Conservation (phyloP, 768 basidiomycete species). For the Amanita pallidorosea region DNA sequence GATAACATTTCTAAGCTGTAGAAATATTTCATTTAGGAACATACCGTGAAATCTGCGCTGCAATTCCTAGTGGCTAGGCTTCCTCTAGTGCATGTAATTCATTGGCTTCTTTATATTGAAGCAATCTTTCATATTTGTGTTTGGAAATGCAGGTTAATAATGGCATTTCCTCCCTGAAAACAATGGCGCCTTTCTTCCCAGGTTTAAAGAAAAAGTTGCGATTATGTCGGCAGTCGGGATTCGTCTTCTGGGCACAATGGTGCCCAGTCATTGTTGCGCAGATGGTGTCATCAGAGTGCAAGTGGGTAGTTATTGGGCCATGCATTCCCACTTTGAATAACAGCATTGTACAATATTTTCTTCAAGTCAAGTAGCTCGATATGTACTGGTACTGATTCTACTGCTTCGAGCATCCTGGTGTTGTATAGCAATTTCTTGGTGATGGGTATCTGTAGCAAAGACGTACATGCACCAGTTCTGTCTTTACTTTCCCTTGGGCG, state of each 20-base stretch:
- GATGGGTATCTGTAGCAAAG: rapidly evolving
- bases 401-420: conserved; percentile 13
- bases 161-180: conserved; percentile 1
- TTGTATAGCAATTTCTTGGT: background rate
- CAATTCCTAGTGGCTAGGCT: background rate
- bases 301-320: conserved; percentile 9
- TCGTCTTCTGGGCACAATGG: background rate
- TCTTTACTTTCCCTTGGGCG: background rate
- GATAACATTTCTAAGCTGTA: background rate
- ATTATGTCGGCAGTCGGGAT: conserved; percentile 11
- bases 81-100: background rate
- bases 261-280: background rate
- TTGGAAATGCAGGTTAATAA: conserved; percentile 8
- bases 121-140: background rate
- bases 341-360: conserved; percentile 6
- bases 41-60: background rate
- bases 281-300: background rate
- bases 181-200: background rate
- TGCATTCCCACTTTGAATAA: conserved; percentile 9
- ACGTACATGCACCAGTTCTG: background rate
- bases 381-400: conserved; percentile 14
- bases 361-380: conserved; percentile 13
- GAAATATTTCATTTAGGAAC: background rate
- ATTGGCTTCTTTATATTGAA: background rate
- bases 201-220: conserved; percentile 6